These are phyloP conservation scores for Fusarium armeniacum DNA, from an alignment of 2,329 filamentous ascomycete genomes.

Conservation along the genomic window DNA sequence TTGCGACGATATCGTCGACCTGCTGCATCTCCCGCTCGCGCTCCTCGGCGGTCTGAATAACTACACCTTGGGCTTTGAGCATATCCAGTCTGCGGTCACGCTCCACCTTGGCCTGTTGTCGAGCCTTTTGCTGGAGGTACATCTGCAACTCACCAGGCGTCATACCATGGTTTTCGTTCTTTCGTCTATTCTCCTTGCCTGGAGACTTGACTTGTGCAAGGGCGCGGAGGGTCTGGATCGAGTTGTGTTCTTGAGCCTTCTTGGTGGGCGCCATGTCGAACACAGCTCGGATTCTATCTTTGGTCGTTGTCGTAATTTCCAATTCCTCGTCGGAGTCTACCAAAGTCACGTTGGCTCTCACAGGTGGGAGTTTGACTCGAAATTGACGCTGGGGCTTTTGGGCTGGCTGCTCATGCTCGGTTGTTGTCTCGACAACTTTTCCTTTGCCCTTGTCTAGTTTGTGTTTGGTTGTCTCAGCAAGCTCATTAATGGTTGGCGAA, in stretches of 20 bases:
- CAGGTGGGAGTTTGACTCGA: conserved; percentile 63
- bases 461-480: conserved; percentile 51
- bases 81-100: conserved; percentile 82
- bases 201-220: conserved; percentile 80
- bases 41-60: conserved; percentile 88
- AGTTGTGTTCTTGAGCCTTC: conserved; percentile 72
- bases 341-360: conserved; percentile 56
- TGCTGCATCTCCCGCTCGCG: conserved; percentile 84
- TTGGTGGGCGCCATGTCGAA: conserved; percentile 78
- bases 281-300: conserved; percentile 69
- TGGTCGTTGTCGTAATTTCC: conserved; percentile 68
- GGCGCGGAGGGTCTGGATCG: conserved; percentile 77
- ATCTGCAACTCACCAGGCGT: conserved; percentile 77
- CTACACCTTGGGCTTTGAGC: conserved; percentile 82
- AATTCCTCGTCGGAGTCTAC: conserved; percentile 72
- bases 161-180: conserved; percentile 68
- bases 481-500: conserved; percentile 55
- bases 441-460: conserved; percentile 72
- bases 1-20: conserved; percentile 89
- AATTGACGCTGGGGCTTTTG: conserved; percentile 62
- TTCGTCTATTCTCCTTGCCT: conserved; percentile 63
- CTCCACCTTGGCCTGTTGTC: conserved; percentile 83
- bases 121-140: conserved; percentile 77
- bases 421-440: conserved; percentile 58
- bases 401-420: conserved; percentile 43